Evolutionary conservation across 2,329 filamentous ascomycete genomes (phyloP), one percentile per base, ranked within the genome.

Genomic region (Talaromyces sp.): DNA sequence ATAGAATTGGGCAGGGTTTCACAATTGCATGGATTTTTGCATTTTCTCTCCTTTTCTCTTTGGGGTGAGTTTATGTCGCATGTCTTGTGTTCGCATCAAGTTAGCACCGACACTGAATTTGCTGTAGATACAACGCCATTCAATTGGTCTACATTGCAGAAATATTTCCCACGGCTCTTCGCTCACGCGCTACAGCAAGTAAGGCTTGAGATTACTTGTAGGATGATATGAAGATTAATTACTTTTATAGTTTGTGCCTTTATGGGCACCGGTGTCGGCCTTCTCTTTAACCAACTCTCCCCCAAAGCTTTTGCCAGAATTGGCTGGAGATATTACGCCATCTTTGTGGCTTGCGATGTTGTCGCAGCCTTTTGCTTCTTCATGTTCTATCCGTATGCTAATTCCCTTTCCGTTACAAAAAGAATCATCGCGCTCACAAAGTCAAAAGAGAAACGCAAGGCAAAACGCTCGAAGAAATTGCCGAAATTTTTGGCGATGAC

Each of bases 291-390:
- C 55, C 55, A 57, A 9, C 55, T 57, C 14, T 57, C 55, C 9
- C 70, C 69, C 0, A 67, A 73, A 32, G 71, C 67, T 1, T 63
- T 74, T 41, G 65, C 69, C 5, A 58, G 64, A 4, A 62, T 73
- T n/a, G 63, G 54, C 0, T 73, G 69, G 71, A 69, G 68, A 57
- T 74, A 68, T 64, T 73, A 72, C 56, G 62, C 73, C 21, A 69
- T 74, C 2, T 74, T 70, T 60, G 63, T 69, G 19, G 65, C 58
- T 7, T 66, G 65, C 51, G 67, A 62, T 26, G 27, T 63, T 2
- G 65, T 71, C 4, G 55, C 55, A 0, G 55, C 55, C 38, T 68
- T 10, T 64, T 66, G 6, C n/a, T 70, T 29, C 65, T 70, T 65
- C 35, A 67, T 69, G 61, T 61, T 67, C 11, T 70, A 64, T 24